phyloP scores from a whole-genome alignment of 306 rosid genomes.

The Abrus precatorius region DNA sequence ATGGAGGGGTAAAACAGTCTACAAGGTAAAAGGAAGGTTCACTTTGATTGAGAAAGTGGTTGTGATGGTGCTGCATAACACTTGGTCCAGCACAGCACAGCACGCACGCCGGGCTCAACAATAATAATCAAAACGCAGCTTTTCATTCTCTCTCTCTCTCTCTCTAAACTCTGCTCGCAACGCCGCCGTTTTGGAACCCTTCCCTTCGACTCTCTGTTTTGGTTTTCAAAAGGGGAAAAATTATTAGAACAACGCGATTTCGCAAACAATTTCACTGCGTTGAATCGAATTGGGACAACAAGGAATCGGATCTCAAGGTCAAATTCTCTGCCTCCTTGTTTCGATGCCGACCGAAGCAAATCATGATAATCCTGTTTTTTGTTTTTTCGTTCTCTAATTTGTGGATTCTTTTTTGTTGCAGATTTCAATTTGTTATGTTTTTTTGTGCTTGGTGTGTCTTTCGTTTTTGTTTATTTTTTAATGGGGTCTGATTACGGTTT shows the following conservation, averaged over 20 bases:
- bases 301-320: conserved; percentile 52
- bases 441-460: neutral
- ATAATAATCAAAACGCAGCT: conserved; percentile 17
- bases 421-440: neutral
- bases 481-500: conserved; percentile 35
- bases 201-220: neutral
- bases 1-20: conserved; percentile 2
- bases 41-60: conserved; percentile 6
- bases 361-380: neutral
- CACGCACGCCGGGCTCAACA: neutral
- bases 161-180: conserved; percentile 40
- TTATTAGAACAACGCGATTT: conserved; percentile 22
- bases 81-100: conserved; percentile 19
- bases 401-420: neutral
- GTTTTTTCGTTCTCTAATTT: neutral
- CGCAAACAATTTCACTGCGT: conserved; percentile 22
- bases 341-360: neutral
- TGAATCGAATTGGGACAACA: conserved; percentile 15
- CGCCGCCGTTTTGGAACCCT: conserved; percentile 48
- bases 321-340: neutral
- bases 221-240: neutral
- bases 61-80: conserved; percentile 37
- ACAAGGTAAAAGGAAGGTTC: neutral
- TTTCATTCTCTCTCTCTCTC: neutral
- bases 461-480: neutral